These are phyloP conservation scores for Boletus speciosus DNA, from an alignment of 768 basidiomycete species.

Conservation along the genomic window DNA sequence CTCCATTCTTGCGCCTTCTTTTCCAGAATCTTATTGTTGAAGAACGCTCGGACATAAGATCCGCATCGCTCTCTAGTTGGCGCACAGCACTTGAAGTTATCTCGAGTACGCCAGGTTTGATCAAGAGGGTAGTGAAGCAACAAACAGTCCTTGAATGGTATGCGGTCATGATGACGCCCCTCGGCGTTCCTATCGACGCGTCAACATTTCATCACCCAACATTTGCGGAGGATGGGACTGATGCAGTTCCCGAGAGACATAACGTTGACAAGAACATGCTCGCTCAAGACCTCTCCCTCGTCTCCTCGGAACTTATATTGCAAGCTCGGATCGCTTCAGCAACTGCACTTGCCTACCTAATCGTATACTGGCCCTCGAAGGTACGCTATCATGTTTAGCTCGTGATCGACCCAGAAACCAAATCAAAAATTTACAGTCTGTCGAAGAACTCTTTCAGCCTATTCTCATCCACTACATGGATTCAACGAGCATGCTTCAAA, in stretches of 20 bases:
- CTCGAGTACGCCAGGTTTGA: slow-evolving; percentile 41
- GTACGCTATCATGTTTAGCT: slow-evolving; percentile 32
- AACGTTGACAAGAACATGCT: slow-evolving; percentile 98
- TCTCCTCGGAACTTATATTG: slow-evolving; percentile 71
- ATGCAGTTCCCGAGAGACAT: slow-evolving; percentile 59
- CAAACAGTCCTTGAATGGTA: slow-evolving; percentile 80
- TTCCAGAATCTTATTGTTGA: slow-evolving; percentile 95
- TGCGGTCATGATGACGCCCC: slow-evolving; percentile 81
- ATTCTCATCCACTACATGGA: slow-evolving; percentile 77
- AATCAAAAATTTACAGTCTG: slow-evolving; percentile 26
- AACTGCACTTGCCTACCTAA: slow-evolving; percentile 68
- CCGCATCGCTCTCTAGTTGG: slow-evolving; percentile 73
- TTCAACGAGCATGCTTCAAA: slow-evolving; percentile 89
- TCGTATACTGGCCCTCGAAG: slow-evolving; percentile 62
- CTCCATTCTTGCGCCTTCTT: slow-evolving; percentile 74
- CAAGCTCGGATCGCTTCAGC: slow-evolving; percentile 78
- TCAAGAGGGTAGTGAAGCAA: slow-evolving; percentile 54
- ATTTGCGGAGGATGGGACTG: slow-evolving; percentile 43
- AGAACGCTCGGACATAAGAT: slow-evolving; percentile 81
- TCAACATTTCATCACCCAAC: slow-evolving; percentile 65
- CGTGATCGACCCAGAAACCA: neutral
- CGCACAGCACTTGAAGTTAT: slow-evolving; percentile 59
- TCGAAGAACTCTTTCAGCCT: slow-evolving; percentile 69
- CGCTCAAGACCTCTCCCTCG: slow-evolving; percentile 80
- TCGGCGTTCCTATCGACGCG: slow-evolving; percentile 74